A percentile compares a stretch with the other conserved stretches of the same genome.
These are phyloP conservation scores for Tulasnella sp. DNA, from an alignment of 768 basidiomycete genomes.

Conservation along the genomic window DNA sequence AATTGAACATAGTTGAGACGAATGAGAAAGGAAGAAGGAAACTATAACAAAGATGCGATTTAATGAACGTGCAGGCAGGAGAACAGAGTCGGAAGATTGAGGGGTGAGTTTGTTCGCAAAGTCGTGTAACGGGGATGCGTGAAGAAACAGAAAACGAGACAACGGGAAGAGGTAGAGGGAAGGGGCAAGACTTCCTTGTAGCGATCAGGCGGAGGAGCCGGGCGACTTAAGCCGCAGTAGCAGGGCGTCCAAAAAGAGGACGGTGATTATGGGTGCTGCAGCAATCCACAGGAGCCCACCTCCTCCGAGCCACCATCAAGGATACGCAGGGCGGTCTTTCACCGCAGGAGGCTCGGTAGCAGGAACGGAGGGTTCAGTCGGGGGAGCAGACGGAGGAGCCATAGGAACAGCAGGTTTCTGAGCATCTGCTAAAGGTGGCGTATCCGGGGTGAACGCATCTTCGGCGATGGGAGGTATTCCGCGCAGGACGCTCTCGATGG, in stretches of 20 bases:
- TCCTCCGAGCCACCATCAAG: conserved; percentile 12
- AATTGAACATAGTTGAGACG: background rate
- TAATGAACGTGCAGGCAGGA: background rate
- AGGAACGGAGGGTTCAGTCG: background rate
- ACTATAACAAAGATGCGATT: background rate
- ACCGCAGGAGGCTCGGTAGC: background rate
- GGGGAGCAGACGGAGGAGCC: background rate
- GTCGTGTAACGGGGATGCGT: background rate
- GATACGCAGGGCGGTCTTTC: background rate
- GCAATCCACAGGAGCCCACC: conserved; percentile 10
- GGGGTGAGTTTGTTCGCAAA: background rate
- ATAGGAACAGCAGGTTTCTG: background rate
- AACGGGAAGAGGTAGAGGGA: background rate
- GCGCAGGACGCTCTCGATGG: conserved; percentile 10
- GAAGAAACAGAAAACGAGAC: background rate
- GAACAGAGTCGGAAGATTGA: background rate
- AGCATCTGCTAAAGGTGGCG: background rate
- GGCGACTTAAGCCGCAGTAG: background rate
- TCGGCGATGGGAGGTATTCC: conserved; percentile 7
- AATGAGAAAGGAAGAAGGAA: background rate
- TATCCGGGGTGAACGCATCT: background rate
- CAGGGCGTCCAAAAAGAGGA: background rate
- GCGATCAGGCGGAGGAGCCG: conserved; percentile 4
- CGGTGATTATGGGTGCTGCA: background rate
- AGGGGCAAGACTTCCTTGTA: background rate